Evolutionary conservation across 1,139 yeast genomes (phyloP).

Genomic region (Saccharomyces pastorianus): DNA sequence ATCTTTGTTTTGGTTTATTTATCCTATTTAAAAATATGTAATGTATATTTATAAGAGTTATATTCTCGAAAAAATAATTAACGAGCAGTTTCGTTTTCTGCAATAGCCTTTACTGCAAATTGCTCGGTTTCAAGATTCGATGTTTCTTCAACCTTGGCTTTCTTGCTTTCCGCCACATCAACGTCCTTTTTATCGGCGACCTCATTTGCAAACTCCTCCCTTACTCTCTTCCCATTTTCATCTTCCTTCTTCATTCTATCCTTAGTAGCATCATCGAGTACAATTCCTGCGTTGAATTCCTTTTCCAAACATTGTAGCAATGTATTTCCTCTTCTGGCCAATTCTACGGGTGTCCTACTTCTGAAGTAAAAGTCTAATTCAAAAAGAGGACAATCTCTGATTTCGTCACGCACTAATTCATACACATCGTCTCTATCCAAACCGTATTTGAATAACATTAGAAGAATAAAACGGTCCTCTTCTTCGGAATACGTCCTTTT

Average conservation of each 20-base stretch:
- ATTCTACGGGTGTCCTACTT: constrained; percentile 55
- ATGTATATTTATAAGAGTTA: not conserved
- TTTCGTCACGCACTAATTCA: constrained; percentile 54
- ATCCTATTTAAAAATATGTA: not conserved
- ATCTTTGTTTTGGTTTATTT: not conserved
- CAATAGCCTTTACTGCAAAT: not conserved
- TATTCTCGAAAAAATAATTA: not conserved
- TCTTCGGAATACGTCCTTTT: constrained; percentile 60
- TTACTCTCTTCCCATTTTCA: constrained; percentile 18
- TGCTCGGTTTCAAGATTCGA: not conserved
- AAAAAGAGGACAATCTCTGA: constrained; percentile 53
- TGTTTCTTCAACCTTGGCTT: not conserved
- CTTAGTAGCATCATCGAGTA: constrained; percentile 21
- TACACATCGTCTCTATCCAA: constrained; percentile 56
- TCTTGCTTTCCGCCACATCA: not conserved
- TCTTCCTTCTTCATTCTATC: constrained; percentile 27
- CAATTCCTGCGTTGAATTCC: constrained; percentile 38
- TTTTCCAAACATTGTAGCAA: constrained; percentile 56
- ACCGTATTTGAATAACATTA: constrained; percentile 59
- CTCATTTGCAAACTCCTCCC: constrained; percentile 20
- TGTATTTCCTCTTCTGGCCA: constrained; percentile 61
- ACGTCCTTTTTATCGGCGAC: constrained; percentile 4
- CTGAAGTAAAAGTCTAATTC: constrained; percentile 67
- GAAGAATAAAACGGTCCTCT: constrained; percentile 63
- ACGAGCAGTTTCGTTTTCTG: not conserved